phyloP scores from a whole-genome alignment of 495 filamentous ascomycete species.

The Annulohypoxylon nitens region DNA sequence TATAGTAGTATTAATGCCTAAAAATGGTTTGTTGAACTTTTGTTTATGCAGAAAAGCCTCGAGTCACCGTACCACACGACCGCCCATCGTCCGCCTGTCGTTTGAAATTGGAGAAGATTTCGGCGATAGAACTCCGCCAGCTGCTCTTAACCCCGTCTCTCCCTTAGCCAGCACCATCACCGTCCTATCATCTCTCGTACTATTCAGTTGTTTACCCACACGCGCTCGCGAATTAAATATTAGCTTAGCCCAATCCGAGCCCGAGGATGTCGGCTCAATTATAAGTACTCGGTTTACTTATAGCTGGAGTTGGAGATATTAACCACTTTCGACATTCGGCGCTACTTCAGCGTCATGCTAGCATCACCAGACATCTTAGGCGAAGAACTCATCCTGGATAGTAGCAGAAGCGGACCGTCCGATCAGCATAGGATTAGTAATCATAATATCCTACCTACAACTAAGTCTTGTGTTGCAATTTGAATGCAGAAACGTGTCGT shows the following conservation, averaged over 20 bases:
- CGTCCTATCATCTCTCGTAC: conserved; percentile 41
- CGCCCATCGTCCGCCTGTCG: not conserved
- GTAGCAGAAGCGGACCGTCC: conserved; percentile 24
- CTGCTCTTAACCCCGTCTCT: conserved; percentile 17
- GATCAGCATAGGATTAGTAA: conserved; percentile 38
- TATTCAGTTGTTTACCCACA: not conserved
- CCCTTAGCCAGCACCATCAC: conserved; percentile 23
- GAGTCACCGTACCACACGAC: conserved; percentile 16
- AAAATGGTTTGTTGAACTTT: conserved; percentile 37
- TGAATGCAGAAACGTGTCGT: conserved; percentile 24
- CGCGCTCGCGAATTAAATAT: conserved; percentile 3
- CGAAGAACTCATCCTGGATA: conserved; percentile 7
- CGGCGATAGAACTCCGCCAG: conserved; percentile 12
- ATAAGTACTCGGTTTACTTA: conserved; percentile 12
- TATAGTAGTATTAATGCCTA: conserved; percentile 35
- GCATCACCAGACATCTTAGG: conserved; percentile 36
- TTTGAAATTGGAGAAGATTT: conserved; percentile 18
- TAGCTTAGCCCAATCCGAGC: conserved; percentile 19
- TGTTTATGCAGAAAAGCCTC: conserved; percentile 39
- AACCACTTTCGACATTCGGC: conserved; percentile 13
- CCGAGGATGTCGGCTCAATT: conserved; percentile 18
- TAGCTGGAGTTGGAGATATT: conserved; percentile 8
- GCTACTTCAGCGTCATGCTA: conserved; percentile 38
- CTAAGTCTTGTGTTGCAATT: conserved; percentile 32
- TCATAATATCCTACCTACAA: conserved; percentile 14